These are phyloP conservation scores for Myxozyma monticola DNA, from an alignment of 805 yeast genomes.

Conservation along the genomic window DNA sequence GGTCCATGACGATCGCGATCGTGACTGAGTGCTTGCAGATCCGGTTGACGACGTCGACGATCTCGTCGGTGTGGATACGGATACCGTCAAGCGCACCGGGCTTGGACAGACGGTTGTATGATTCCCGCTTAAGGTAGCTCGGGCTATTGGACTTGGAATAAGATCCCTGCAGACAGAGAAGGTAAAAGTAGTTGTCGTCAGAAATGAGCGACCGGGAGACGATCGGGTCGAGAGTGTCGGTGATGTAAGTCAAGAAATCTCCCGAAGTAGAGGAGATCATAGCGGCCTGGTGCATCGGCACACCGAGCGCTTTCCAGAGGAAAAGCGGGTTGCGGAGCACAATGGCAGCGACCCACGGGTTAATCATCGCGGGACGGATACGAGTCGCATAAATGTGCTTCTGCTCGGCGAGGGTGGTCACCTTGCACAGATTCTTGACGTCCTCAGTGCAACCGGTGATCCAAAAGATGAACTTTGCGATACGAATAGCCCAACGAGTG, in stretches of 20 bases:
- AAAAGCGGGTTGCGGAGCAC: conserved; percentile 81
- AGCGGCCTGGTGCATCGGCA: conserved; percentile 78
- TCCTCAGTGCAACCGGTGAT: conserved; percentile 53
- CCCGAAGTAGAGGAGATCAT: conserved; percentile 53
- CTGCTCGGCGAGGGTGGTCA: conserved; percentile 64
- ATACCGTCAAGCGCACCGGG: conserved; percentile 63
- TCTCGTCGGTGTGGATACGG: conserved; percentile 75
- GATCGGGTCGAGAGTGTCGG: conserved; percentile 78
- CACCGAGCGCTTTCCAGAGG: conserved; percentile 88
- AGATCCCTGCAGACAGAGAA: conserved; percentile 61
- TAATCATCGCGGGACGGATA: conserved; percentile 69
- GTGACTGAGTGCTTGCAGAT: conserved; percentile 63
- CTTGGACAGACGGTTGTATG: conserved; percentile 51
- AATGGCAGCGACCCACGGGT: conserved; percentile 64
- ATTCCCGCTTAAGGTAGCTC: conserved; percentile 63
- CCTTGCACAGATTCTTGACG: conserved; percentile 56
- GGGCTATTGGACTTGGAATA: conserved; percentile 71
- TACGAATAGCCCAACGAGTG: conserved; percentile 79
- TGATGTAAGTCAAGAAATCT: conserved; percentile 67
- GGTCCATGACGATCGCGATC: conserved; percentile 83
- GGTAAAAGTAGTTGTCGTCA: conserved; percentile 75
- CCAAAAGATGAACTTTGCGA: conserved; percentile 61
- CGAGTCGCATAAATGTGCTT: conserved; percentile 59
- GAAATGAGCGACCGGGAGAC: conserved; percentile 63
- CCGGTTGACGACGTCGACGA: conserved; percentile 72